Evolutionary conservation across 257 asterid species (phyloP).

Genomic region (Scutellaria minor): DNA sequence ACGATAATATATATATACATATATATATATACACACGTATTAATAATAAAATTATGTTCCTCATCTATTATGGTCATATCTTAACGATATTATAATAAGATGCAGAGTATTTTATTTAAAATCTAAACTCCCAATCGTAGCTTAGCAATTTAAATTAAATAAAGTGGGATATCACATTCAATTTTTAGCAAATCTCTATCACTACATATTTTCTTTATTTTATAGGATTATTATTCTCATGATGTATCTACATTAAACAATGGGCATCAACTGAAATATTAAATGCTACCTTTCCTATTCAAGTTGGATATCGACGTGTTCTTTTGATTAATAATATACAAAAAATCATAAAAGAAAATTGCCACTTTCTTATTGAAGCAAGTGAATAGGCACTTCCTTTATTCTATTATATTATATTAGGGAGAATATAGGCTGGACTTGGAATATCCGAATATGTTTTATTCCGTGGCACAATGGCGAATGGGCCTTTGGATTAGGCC

Average conservation of each 20-base stretch:
- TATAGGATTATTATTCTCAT: background rate
- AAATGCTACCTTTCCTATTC: background rate
- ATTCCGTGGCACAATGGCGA: background rate
- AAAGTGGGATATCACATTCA: background rate
- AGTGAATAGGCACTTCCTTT: slow-evolving; percentile 26
- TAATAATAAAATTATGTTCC: no score
- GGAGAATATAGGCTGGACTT: background rate
- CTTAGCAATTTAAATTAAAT: background rate
- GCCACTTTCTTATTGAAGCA: background rate
- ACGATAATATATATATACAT: no score
- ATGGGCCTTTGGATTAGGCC: slow-evolving; percentile 17
- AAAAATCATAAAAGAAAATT: slow-evolving; percentile 3
- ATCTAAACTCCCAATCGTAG: no score
- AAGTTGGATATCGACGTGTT: slow-evolving; percentile 29
- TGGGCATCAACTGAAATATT: slow-evolving; percentile 14
- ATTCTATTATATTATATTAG: background rate
- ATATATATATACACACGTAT: no score
- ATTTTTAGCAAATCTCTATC: background rate
- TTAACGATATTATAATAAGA: background rate
- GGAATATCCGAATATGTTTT: background rate
- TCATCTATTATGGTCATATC: no score
- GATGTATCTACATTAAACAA: slow-evolving; percentile 18
- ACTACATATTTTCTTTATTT: background rate
- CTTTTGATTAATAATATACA: slow-evolving; percentile 21
- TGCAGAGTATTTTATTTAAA: background rate